Percentiles rank a stretch among this genome's conserved stretches.
These are phyloP conservation scores for Xylariaceae sp. DNA, from an alignment of 2,329 filamentous ascomycete species.

Conservation along the genomic window DNA sequence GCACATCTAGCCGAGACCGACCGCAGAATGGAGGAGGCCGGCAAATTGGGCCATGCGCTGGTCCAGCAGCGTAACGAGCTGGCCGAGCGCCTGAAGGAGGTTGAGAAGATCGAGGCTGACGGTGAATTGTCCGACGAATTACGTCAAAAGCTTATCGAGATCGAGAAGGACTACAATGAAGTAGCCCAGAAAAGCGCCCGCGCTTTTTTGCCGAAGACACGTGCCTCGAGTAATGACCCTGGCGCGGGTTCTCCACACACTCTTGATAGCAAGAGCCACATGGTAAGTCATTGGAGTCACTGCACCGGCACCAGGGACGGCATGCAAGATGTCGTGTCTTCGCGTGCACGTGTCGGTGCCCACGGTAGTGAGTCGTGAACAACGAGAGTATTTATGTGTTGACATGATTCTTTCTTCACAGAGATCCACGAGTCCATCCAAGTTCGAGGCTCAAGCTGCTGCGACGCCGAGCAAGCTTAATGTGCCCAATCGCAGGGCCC, in stretches of 20 bases:
- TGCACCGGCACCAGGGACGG: not conserved
- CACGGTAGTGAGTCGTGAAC: not conserved
- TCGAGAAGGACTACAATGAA: conserved; percentile 94
- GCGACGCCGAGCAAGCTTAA: conserved; percentile 84
- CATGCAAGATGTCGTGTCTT: not conserved
- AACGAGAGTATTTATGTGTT: conserved; percentile 7
- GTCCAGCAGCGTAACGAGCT: conserved; percentile 83
- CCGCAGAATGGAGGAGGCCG: conserved; percentile 83
- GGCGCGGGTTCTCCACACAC: conserved; percentile 48
- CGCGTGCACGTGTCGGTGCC: not conserved
- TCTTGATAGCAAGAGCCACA: conserved; percentile 47
- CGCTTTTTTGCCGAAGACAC: conserved; percentile 80
- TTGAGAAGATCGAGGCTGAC: conserved; percentile 71
- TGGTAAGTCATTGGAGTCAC: conserved; percentile 38
- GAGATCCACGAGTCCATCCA: conserved; percentile 66
- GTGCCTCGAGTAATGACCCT: conserved; percentile 65
- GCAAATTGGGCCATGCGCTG: conserved; percentile 75
- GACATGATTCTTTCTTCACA: conserved; percentile 32
- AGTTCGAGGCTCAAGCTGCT: conserved; percentile 78
- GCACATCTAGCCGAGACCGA: conserved; percentile 91
- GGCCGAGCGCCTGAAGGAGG: conserved; percentile 73
- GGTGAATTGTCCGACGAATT: conserved; percentile 77
- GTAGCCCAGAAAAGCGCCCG: conserved; percentile 84
- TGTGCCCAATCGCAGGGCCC: conserved; percentile 79
- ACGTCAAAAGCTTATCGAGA: conserved; percentile 72